These are phyloP conservation scores for Rhizopus microsporus DNA, from an alignment of 371 early-diverging fungal genomes.

Conservation along the genomic window DNA sequence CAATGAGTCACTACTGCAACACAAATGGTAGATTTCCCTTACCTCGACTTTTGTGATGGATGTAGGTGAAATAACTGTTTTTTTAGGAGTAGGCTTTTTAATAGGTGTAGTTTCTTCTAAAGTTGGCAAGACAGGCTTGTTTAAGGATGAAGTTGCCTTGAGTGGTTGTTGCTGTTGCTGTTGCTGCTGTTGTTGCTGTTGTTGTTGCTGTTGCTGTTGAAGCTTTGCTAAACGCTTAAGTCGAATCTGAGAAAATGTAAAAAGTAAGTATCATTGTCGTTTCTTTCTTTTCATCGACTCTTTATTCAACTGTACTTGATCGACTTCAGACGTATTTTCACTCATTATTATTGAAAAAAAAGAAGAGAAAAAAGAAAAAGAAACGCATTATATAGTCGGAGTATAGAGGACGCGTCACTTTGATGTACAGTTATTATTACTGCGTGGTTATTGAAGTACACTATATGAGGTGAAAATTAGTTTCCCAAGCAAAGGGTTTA, in stretches of 20 bases:
- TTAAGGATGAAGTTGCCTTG: constrained; percentile 6
- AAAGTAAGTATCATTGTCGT: not conserved
- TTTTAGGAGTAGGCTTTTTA: constrained; percentile 17
- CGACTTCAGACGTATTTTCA: not conserved
- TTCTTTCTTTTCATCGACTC: not conserved
- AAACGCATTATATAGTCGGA: no score
- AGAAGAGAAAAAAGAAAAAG: no score
- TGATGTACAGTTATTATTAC: no score
- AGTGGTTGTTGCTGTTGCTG: constrained; percentile 5
- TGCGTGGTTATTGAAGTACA: no score
- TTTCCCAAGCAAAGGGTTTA: no score
- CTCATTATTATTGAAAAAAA: no score
- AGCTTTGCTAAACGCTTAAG: constrained; percentile 72
- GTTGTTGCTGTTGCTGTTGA: constrained; percentile 43
- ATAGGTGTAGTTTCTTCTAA: constrained; percentile 21
- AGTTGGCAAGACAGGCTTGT: constrained; percentile 18
- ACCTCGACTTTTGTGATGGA: not conserved
- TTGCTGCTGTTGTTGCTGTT: constrained; percentile 14
- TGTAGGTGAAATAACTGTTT: constrained; percentile 1
- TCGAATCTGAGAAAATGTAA: constrained; percentile 54
- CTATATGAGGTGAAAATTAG: no score
- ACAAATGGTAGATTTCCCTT: not conserved
- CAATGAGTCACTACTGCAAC: not conserved
- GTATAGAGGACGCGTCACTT: no score
- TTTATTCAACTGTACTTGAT: constrained; percentile 3